These are phyloP conservation scores for Macrotyloma uniflorum DNA, from an alignment of 306 rosid species.

Conservation along the genomic window DNA sequence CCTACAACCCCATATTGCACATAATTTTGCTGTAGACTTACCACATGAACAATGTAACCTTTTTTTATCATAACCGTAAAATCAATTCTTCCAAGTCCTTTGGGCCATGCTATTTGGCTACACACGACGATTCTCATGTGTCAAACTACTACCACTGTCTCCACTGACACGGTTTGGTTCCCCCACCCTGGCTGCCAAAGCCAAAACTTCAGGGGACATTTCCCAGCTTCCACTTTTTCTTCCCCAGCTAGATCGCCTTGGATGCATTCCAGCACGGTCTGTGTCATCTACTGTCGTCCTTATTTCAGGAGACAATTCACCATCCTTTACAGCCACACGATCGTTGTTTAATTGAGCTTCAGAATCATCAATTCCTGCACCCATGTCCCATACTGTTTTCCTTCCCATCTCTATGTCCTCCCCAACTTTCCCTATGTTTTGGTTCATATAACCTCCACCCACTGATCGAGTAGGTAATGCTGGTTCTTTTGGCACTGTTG, in stretches of 20 bases:
- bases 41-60: slow-evolving; percentile 36
- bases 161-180: slow-evolving; percentile 70
- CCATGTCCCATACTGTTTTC: slow-evolving; percentile 90
- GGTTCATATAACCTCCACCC: slow-evolving; percentile 90
- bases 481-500: slow-evolving; percentile 72
- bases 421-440: slow-evolving; percentile 82
- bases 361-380: slow-evolving; percentile 59
- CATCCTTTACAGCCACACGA: slow-evolving; percentile 71
- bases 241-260: slow-evolving; percentile 96
- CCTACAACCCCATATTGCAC: slow-evolving; percentile 50
- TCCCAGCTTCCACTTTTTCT: slow-evolving; percentile 99
- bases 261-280: slow-evolving; percentile 79
- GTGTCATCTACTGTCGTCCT: slow-evolving; percentile 75
- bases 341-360: slow-evolving; percentile 70
- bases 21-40: slow-evolving; percentile 44
- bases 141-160: slow-evolving; percentile 59
- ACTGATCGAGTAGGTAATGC: slow-evolving; percentile 68
- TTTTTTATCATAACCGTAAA: slow-evolving; percentile 33
- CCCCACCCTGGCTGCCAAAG: slow-evolving; percentile 85
- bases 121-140: slow-evolving; percentile 44
- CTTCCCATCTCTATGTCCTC: slow-evolving; percentile 98
- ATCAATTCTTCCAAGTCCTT: slow-evolving; percentile 35
- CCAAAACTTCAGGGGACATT: slow-evolving; percentile 98
- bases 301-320: slow-evolving; percentile 80
- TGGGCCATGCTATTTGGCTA: slow-evolving; percentile 25